Evolutionary conservation across 495 filamentous ascomycete species (phyloP).

Genomic region (Terfezia boudieri): DNA sequence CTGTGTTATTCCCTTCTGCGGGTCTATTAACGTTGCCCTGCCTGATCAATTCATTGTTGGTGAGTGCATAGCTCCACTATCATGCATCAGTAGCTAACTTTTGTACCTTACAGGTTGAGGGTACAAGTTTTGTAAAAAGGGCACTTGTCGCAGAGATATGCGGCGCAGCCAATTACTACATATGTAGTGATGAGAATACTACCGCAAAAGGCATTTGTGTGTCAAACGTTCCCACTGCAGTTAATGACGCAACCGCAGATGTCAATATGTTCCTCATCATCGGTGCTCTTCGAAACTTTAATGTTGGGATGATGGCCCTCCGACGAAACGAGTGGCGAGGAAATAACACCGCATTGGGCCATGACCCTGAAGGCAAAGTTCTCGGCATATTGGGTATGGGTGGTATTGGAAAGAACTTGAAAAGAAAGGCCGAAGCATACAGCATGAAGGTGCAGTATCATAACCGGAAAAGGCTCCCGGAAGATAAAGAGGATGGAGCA

Average conservation of each 20-base stretch:
- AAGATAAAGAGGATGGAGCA: constrained; percentile 35
- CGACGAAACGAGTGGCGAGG: constrained; percentile 37
- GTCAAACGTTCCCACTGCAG: constrained; percentile 56
- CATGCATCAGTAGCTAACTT: too few species aligned
- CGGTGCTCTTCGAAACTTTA: constrained; percentile 51
- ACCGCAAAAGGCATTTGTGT: constrained; percentile 39
- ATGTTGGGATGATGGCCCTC: constrained; percentile 36
- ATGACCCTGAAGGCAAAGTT: constrained; percentile 42
- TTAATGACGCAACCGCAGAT: constrained; percentile 66
- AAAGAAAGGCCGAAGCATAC: constrained; percentile 44
- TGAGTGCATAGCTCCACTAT: too few species aligned
- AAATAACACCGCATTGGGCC: constrained; percentile 23
- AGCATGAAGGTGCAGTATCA: constrained; percentile 51
- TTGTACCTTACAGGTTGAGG: too few species aligned
- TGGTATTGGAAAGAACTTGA: constrained; percentile 59
- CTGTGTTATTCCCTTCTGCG: too few species aligned
- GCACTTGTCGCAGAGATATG: too few species aligned
- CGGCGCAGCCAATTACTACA: background rate
- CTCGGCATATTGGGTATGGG: constrained; percentile 69
- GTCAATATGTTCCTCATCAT: constrained; percentile 55
- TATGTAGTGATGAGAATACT: constrained; percentile 25
- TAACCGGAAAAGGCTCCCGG: constrained; percentile 36
- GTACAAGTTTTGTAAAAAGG: constrained; percentile 18
- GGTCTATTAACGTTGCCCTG: too few species aligned
- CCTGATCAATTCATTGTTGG: too few species aligned